phyloP scores from a whole-genome alignment of 2,329 filamentous ascomycete genomes.

The Clarireedia sp. region DNA sequence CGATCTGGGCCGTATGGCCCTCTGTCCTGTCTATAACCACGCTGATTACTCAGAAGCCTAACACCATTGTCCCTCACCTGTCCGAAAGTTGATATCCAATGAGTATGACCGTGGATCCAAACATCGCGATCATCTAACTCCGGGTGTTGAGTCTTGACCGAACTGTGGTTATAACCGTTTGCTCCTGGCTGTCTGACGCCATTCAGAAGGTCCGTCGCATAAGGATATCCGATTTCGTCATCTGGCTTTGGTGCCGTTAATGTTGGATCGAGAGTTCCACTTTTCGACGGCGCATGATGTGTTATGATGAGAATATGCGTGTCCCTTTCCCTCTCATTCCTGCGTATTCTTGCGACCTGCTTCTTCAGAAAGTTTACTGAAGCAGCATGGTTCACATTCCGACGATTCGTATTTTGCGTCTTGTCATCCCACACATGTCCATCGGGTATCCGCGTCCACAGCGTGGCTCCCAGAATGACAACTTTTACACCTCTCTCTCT shows the following conservation, averaged over 20 bases:
- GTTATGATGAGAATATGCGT: constrained; percentile 4
- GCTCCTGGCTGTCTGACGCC: background rate
- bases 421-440: too few relatives aligned
- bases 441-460: background rate
- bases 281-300: constrained; percentile 4
- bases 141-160: background rate
- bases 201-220: constrained; percentile 1
- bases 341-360: background rate
- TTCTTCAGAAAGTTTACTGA: background rate
- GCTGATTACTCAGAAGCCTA: background rate
- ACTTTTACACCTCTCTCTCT: background rate
- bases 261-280: background rate
- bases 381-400: background rate
- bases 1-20: too few relatives aligned
- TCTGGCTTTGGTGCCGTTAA: background rate
- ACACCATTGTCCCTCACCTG: background rate
- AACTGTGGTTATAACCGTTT: background rate
- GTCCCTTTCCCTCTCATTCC: background rate
- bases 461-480: background rate
- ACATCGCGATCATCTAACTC: background rate
- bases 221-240: background rate
- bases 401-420: background rate
- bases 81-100: background rate
- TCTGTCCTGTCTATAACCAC: too few relatives aligned
- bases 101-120: constrained; percentile 3